Conservation (phyloP, 805 yeast species). For the Priceomyces castillae region DNA sequence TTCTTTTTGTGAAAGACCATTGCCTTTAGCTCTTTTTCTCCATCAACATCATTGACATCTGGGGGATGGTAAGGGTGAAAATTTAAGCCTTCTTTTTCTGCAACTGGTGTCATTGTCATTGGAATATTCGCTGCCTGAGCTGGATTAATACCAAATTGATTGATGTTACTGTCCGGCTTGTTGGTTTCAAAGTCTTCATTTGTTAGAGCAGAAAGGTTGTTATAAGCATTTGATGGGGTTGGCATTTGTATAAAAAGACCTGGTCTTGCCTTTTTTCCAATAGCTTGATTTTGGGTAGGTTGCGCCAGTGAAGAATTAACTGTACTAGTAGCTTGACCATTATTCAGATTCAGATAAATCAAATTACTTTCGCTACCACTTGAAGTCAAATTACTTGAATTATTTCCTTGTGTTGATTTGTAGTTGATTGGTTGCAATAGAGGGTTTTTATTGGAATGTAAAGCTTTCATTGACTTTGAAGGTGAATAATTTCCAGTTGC, state of each 20-base stretch:
- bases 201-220: slow-evolving; percentile 37
- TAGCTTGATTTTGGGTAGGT: slow-evolving; percentile 1
- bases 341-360: not conserved
- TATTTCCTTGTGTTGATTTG: slow-evolving; percentile 22
- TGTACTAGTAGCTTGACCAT: not conserved
- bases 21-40: slow-evolving; percentile 7
- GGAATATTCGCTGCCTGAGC: slow-evolving; percentile 49
- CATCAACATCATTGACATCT: slow-evolving; percentile 8
- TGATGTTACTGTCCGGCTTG: slow-evolving; percentile 41
- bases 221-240: slow-evolving; percentile 48
- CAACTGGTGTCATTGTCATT: slow-evolving; percentile 76
- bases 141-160: slow-evolving; percentile 67
- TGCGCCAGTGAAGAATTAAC: not conserved
- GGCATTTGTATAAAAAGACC: slow-evolving; percentile 74
- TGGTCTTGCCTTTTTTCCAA: slow-evolving; percentile 45
- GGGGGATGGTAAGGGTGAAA: not conserved
- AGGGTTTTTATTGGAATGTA: slow-evolving; percentile 44
- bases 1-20: not conserved
- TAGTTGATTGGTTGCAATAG: slow-evolving; percentile 56
- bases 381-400: not conserved
- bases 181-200: slow-evolving; percentile 21
- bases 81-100: slow-evolving; percentile 47
- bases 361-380: not conserved
- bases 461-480: slow-evolving; percentile 49
- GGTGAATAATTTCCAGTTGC: slow-evolving; percentile 31